Evolutionary conservation across 1,139 yeast species (phyloP), one percentile per base, ranked within the genome.

Genomic region (Hansenula lynferdii): DNA sequence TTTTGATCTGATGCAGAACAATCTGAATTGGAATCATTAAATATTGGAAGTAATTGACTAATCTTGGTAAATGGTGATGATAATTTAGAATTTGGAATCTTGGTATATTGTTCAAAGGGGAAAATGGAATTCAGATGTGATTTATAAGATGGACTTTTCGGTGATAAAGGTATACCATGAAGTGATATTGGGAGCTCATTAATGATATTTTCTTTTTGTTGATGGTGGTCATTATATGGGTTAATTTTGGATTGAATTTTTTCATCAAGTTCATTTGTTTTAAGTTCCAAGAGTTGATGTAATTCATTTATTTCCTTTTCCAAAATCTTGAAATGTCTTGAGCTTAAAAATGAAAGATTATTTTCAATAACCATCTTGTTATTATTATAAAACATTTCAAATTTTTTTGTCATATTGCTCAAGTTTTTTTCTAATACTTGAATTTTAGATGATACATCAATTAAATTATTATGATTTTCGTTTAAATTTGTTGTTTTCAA

Each of bases 221-320:
- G 31, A 5, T 14, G n/a, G 33, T 9, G 7, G 22, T 21, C 6
- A 2, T 16, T 17, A 9, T 15, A 3, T 10, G n/a, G 19, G 24
- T n/a, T 14, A n/a, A n/a, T n/a, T n/a, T n/a, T n/a, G 8, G 21
- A 3, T 9, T 18, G 23, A 12, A 36, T 26, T 14, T 38, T 35
- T 11, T 11, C 10, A 3, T 47, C 48, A 21, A 40, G n/a, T 4
- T 42, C 46, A 14, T 23, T 12, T 2, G 35, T 33, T 23, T 35
- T 42, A 6, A 21, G 10, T 2, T 41, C 33, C 1, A 46, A 15
- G n/a, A 37, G 40, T 16, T 6, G 11, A 21, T 36, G 43, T 16
- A 46, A 29, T 18, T 43, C 43, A 19, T 44, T 42, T 17, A 49
- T 39, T 35, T 49, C 53, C 28, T 40, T 43, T 28, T 47, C 51